Evolutionary conservation across 352 stramenopile species (phyloP), one percentile per base, ranked within the genome.

Genomic region (Aphanomyces euteiches): DNA sequence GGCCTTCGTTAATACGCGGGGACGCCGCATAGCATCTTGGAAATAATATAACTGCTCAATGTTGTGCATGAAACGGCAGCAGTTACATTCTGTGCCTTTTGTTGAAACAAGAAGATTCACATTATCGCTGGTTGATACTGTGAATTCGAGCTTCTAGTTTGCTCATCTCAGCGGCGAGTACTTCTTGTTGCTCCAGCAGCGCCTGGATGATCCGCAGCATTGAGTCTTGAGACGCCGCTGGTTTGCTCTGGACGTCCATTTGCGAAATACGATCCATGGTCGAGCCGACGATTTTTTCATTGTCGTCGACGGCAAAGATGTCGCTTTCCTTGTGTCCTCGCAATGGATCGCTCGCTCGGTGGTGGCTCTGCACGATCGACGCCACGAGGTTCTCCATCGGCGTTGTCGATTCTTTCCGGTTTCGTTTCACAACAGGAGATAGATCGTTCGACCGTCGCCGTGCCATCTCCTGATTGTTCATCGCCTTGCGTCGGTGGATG

Each of bases 301-400:
- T 28, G 6, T 21, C 1, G 21, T 54, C 38, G 36, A 56, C 40
- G 3, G 53, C 47, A 21, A 70, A 70, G 5, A 70, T 45, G n/a
- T 47, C 64, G 54, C 54, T 5, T 37, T 41, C 47, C 40, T 47
- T 60, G 28, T 28, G 28, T 28, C 28, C 28, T 28, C 28, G 28
- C 28, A 28, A 28, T 28, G 28, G 28, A 28, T 38, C 63, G 47
- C 3, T 28, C 64, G 36, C 12, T n/a, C 7, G 17, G 54, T 13
- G 15, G 12, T 73, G 37, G 54, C 21, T 40, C 5, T 37, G 13
- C 12, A 61, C 60, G 6, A 80, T 73, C 5, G 79, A 79, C 21
- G 74, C 82, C 1, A 77, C 81, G 43, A 91, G 81, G 19, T 82
- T 80, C 50, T 91, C 83, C 1, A 93, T 75, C 5, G 74, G 72